Evolutionary conservation across 148 eudicot genomes (phyloP), one percentile per base, ranked within the genome.

Genomic region (Polygonum aviculare): DNA sequence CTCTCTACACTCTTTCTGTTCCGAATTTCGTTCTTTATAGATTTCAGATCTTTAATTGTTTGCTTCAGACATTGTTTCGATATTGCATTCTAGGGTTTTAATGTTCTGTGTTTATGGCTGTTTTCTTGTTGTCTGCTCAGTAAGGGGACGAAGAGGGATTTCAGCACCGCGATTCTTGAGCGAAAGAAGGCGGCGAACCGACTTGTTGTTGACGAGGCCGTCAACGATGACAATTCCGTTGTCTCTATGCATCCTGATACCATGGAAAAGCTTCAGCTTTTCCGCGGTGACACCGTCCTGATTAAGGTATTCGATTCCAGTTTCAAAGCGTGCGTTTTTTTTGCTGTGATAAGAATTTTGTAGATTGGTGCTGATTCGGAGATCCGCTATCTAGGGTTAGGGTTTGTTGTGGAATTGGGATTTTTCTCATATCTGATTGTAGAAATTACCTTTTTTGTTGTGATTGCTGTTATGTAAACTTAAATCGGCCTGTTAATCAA

Each of bases 231-330:
- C 71, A 92, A 92, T 80, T 92, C 97, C 5, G 93, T 92, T 39
- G 93, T 92, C 45, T 75, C 90, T 33, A 67, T 92, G 72, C 93
- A 92, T 75, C 97, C 97, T 67, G 90, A 87, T 9, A 92, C 94
- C 10, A 90, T 92, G 97, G 97, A 92, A 73, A 92, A 90, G 82
- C 95, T 92, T 49, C 93, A 90, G 85, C 87, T 92, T 33, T 92
- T 92, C 74, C 90, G 94, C 4, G 97, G 97, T 0, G 97, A 92
- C 74, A 92, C 97, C 0, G 87, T 92, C 69, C 69, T 92, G 15
- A 80, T 92, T 77, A 92, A 92, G 94, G 97, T 92, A 79, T 36
- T 16, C 0, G 72, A 67, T 67, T 67, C 44, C 21, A 60, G 26
- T 60, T 22, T 54, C 10, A 54, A 31, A 31, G 45, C 0, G 44